Conservation (phyloP, 148 eudicot species). For the Cornus florida region DNA sequence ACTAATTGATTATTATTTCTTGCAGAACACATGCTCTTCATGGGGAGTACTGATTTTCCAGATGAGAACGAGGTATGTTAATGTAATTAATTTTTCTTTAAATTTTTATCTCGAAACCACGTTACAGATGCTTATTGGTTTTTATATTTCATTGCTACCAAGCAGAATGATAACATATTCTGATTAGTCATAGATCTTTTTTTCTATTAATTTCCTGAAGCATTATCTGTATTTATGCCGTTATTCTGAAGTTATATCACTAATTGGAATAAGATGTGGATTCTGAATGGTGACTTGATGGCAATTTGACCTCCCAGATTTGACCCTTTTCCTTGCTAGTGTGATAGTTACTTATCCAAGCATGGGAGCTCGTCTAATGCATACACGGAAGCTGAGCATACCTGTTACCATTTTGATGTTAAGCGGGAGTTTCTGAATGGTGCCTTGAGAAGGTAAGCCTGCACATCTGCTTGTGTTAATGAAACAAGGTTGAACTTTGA, state of each 20-base stretch:
- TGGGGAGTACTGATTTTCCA: conserved; percentile 96
- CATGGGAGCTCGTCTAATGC: conserved; percentile 99
- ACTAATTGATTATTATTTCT: neutral
- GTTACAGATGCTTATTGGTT: neutral
- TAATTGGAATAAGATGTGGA: neutral
- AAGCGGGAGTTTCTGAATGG: conserved; percentile 82
- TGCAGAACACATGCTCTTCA: conserved; percentile 97
- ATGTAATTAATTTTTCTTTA: neutral
- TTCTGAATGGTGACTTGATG: neutral
- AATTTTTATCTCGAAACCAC: neutral
- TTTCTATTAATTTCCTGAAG: neutral
- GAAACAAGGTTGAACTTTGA: neutral
- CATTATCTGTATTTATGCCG: neutral
- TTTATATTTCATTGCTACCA: neutral
- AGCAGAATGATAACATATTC: neutral
- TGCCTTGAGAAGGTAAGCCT: conserved; percentile 60
- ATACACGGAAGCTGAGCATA: conserved; percentile 90
- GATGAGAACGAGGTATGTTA: conserved; percentile 91
- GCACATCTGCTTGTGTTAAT: neutral
- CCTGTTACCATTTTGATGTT: conserved; percentile 96
- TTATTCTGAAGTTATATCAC: neutral
- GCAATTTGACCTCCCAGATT: neutral
- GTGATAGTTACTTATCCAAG: conserved; percentile 95
- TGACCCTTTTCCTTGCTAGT: conserved; percentile 55
- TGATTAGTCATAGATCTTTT: neutral